Percentiles rank a stretch among this genome's conserved stretches.
Evolutionary conservation across 169 alveolate species (phyloP).

Genomic region (Neospora caninum): DNA sequence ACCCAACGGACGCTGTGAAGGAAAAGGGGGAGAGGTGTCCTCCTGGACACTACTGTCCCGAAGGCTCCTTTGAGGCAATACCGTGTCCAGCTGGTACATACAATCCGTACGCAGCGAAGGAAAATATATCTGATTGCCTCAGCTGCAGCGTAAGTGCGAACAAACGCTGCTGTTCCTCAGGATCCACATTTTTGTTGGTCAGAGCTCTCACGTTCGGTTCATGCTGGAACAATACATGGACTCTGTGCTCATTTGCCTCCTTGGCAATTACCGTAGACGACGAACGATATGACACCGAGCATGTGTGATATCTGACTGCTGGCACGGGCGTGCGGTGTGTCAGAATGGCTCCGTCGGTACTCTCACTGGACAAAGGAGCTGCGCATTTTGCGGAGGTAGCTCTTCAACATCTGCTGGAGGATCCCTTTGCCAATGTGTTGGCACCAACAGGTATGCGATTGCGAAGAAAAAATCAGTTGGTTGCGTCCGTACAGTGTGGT

Average conservation of each 20-base stretch:
- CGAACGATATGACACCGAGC: no score
- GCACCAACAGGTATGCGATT: constrained; percentile 61
- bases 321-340: neutral
- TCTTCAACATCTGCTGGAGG: constrained; percentile 75
- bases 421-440: constrained; percentile 77
- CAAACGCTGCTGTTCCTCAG: neutral
- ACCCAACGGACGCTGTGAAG: constrained; percentile 30
- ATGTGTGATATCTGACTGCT: no score
- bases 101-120: constrained; percentile 69
- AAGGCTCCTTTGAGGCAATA: constrained; percentile 52
- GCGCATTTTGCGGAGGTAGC: constrained; percentile 78
- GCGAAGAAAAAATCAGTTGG: neutral
- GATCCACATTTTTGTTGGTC: neutral
- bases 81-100: constrained; percentile 74
- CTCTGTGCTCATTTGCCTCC: no score
- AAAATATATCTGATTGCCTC: neutral
- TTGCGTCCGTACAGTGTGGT: neutral
- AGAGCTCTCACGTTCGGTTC: no score
- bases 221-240: no score
- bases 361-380: constrained; percentile 70
- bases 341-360: neutral
- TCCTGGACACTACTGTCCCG: constrained; percentile 67
- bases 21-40: constrained; percentile 71
- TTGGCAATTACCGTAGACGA: no score
- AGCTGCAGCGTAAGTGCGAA: constrained; percentile 42